Conservation (phyloP, 345 rosid species). For the Arabis hirsuta region DNA sequence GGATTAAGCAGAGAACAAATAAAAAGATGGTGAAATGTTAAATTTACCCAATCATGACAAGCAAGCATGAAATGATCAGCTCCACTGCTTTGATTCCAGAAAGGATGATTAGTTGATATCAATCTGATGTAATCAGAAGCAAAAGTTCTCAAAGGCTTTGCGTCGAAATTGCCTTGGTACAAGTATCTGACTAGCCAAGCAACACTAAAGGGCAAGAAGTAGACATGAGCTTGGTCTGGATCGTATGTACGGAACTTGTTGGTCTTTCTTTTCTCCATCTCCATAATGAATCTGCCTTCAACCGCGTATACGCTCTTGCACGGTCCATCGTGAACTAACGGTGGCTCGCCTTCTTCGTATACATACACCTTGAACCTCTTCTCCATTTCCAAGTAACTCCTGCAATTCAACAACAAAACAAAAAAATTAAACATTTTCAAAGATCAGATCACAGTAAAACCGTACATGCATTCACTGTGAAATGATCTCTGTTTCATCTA, state of each 20-base stretch:
- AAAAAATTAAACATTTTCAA: background rate
- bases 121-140: conserved; percentile 69
- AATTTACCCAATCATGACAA: conserved; percentile 83
- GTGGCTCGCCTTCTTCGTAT: conserved; percentile 78
- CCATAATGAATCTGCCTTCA: conserved; percentile 87
- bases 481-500: conserved; percentile 21
- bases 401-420: conserved; percentile 25
- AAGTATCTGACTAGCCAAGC: conserved; percentile 74
- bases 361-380: conserved; percentile 84
- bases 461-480: too few relatives aligned
- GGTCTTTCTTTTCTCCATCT: conserved; percentile 60
- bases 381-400: conserved; percentile 92
- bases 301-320: conserved; percentile 77
- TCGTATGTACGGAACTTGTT: conserved; percentile 62
- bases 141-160: conserved; percentile 54
- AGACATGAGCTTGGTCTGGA: conserved; percentile 64
- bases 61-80: conserved; percentile 95
- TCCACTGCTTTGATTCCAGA: conserved; percentile 75
- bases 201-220: conserved; percentile 87
- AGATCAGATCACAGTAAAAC: background rate
- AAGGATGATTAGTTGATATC: conserved; percentile 68
- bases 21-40: background rate
- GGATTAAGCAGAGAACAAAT: background rate
- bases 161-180: conserved; percentile 48
- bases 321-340: conserved; percentile 82